Conservation (phyloP, 805 yeast species). For the Hanseniaspora vineae region DNA sequence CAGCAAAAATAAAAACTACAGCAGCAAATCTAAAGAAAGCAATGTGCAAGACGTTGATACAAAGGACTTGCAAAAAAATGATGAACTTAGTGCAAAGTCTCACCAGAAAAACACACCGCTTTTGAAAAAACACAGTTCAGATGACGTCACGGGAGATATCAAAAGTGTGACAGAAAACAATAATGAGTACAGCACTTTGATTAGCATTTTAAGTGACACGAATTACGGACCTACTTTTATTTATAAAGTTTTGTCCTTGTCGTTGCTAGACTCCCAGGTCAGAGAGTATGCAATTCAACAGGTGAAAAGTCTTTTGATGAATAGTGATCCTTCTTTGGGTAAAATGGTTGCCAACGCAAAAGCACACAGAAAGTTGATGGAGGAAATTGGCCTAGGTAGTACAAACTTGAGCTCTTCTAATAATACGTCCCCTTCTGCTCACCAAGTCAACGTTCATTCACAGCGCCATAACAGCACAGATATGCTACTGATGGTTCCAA, state of each 20-base stretch:
- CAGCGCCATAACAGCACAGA: too few relatives aligned
- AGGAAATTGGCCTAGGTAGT: constrained; percentile 66
- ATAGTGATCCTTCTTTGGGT: constrained; percentile 37
- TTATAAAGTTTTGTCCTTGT: constrained; percentile 65
- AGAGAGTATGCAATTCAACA: constrained; percentile 47
- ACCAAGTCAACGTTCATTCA: too few relatives aligned
- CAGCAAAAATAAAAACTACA: constrained; percentile 14
- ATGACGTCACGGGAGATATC: too few relatives aligned
- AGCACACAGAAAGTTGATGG: constrained; percentile 75
- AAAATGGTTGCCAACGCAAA: constrained; percentile 25
- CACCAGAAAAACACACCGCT: too few relatives aligned
- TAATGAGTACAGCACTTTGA: constrained; percentile 26
- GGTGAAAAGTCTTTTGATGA: constrained; percentile 50
- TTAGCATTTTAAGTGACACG: constrained; percentile 50
- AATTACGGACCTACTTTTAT: constrained; percentile 65
- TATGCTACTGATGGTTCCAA: too few relatives aligned
- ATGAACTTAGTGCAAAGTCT: too few relatives aligned
- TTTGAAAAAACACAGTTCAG: too few relatives aligned
- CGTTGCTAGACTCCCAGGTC: constrained; percentile 43
- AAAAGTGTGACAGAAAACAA: too few relatives aligned
- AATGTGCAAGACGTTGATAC: background rate
- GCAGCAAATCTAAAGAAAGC: too few relatives aligned
- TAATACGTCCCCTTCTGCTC: background rate
- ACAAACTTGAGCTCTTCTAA: background rate
- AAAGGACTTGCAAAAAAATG: constrained; percentile 14